These are phyloP conservation scores for Xylariaceae sp. DNA, from an alignment of 2,329 filamentous ascomycete genomes.

Conservation along the genomic window DNA sequence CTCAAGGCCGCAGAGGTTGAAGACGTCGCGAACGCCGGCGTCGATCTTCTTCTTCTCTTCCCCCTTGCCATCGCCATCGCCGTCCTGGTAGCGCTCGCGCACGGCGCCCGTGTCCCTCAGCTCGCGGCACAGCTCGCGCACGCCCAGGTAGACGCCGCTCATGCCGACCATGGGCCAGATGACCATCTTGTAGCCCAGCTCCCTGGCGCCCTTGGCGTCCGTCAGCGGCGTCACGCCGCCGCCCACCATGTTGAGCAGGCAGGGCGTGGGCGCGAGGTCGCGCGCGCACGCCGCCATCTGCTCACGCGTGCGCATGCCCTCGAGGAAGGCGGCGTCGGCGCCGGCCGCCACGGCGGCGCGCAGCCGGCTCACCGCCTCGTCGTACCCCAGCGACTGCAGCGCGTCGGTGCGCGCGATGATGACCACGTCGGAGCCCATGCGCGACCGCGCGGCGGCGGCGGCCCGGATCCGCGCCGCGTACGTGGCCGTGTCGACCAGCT, in stretches of 20 bases:
- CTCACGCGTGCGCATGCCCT: constrained; percentile 39
- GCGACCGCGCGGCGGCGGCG: constrained; percentile 25
- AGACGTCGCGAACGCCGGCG: constrained; percentile 3
- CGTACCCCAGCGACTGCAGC: constrained; percentile 42
- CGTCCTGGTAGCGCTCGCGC: constrained; percentile 19
- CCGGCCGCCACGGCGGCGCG: constrained; percentile 38
- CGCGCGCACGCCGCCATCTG: constrained; percentile 32
- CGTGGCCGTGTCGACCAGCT: constrained; percentile 23
- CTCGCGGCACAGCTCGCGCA: constrained; percentile 23
- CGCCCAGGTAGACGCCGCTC: constrained; percentile 24
- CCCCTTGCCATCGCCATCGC: too few species aligned
- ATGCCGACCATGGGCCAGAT: constrained; percentile 26
- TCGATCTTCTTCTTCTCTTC: too few species aligned
- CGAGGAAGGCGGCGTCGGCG: constrained; percentile 46
- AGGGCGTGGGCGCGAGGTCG: constrained; percentile 26
- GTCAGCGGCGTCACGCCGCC: constrained; percentile 27
- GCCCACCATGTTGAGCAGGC: constrained; percentile 25
- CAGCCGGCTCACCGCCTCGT: constrained; percentile 40
- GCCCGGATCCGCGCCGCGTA: constrained; percentile 24
- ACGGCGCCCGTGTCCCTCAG: constrained; percentile 24
- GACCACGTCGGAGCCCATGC: constrained; percentile 42
- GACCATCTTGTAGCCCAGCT: constrained; percentile 24
- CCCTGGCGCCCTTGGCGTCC: constrained; percentile 17
- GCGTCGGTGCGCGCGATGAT: constrained; percentile 53
- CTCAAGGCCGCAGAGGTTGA: constrained; percentile 6